phyloP scores from a whole-genome alignment of 208 protist species.

The Naegleria lovaniensis region DNA sequence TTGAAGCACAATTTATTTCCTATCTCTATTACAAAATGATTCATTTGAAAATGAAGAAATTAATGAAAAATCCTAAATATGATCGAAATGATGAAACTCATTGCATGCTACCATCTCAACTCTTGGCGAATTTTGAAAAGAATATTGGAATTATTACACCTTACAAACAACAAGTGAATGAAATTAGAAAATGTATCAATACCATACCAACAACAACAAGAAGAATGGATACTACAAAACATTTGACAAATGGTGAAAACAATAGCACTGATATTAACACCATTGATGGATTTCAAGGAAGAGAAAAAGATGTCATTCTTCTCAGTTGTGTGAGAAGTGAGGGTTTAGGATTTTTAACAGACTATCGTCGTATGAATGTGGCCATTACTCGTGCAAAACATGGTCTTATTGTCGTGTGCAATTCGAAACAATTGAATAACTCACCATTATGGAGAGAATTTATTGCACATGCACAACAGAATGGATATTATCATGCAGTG shows the following conservation, averaged over 20 bases:
- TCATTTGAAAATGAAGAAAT: background rate
- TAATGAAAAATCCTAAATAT: background rate
- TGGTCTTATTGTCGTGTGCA: slow-evolving; percentile 37
- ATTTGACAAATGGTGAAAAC: background rate
- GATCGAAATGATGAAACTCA: too few relatives aligned
- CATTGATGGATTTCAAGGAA: slow-evolving; percentile 47
- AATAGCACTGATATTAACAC: slow-evolving; percentile 32
- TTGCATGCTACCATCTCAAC: too few relatives aligned
- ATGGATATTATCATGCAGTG: background rate
- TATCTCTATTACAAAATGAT: background rate
- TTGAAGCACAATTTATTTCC: background rate
- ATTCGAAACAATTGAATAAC: slow-evolving; percentile 32
- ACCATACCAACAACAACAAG: too few relatives aligned
- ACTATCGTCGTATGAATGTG: slow-evolving; percentile 79
- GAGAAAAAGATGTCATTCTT: slow-evolving; percentile 47
- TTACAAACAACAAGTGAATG: slow-evolving; percentile 9
- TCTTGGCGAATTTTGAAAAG: background rate
- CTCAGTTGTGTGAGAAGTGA: slow-evolving; percentile 35
- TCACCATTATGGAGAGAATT: background rate
- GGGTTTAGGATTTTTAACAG: slow-evolving; percentile 72
- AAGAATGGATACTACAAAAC: background rate
- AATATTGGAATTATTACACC: background rate
- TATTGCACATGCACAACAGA: background rate
- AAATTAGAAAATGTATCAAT: background rate
- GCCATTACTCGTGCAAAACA: slow-evolving; percentile 67